phyloP scores from a whole-genome alignment of 2,329 filamentous ascomycete species.

The Fonsecaea monophora region DNA sequence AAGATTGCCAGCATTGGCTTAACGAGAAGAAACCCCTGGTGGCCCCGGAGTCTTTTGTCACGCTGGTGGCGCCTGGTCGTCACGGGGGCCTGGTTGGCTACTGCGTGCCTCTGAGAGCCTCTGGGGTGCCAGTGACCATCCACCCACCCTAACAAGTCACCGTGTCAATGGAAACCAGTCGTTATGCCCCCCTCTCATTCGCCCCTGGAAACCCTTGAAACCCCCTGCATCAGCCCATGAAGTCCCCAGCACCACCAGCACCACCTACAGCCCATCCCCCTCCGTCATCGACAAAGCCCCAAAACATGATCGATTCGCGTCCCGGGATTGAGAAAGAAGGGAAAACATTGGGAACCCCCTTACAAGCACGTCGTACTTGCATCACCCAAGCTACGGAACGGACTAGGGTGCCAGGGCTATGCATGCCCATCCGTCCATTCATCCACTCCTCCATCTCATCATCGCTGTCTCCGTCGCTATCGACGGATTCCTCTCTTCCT shows the following conservation, averaged over 20 bases:
- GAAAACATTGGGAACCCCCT: neutral
- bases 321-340: neutral
- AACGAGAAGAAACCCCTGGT: neutral
- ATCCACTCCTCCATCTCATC: neutral
- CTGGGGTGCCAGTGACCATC: neutral
- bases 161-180: neutral
- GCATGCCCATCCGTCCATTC: neutral
- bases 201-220: neutral
- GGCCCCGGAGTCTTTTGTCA: neutral
- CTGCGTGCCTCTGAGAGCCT: neutral
- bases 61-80: neutral
- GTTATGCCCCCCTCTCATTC: neutral
- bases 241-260: neutral
- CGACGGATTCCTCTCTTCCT: neutral
- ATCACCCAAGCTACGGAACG: neutral
- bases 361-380: neutral
- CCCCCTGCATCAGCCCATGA: conserved; percentile 3
- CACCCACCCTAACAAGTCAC: neutral
- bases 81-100: neutral
- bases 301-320: neutral
- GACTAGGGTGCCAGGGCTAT: neutral
- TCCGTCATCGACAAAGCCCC: neutral
- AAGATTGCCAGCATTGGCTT: neutral
- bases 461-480: neutral
- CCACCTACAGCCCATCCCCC: neutral